These are phyloP conservation scores for Croton setiger DNA, from an alignment of 441 rosid species.

Conservation along the genomic window DNA sequence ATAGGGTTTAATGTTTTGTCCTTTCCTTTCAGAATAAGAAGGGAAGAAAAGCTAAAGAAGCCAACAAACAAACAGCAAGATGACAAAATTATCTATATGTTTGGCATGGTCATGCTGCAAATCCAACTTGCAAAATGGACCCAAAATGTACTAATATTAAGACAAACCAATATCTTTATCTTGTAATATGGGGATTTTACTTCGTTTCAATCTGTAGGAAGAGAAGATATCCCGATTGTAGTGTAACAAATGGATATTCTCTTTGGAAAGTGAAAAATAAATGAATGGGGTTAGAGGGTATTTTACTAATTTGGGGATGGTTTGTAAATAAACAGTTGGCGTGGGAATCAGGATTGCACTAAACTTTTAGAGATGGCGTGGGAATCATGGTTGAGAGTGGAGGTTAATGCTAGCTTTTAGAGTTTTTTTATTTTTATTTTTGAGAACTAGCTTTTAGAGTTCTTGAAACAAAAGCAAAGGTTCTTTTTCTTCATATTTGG, in stretches of 20 bases:
- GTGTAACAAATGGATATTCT: not conserved
- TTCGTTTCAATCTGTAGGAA: not conserved
- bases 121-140: conserved; percentile 17
- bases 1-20: not conserved
- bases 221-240: not conserved
- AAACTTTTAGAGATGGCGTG: too few relatives aligned
- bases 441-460: conserved; percentile 18
- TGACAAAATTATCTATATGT: conserved; percentile 9
- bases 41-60: not conserved
- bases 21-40: not conserved
- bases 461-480: conserved; percentile 37
- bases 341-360: conserved; percentile 21
- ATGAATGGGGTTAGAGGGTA: not conserved
- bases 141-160: not conserved
- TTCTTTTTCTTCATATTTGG: conserved; percentile 4
- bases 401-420: conserved; percentile 22
- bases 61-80: conserved; percentile 20
- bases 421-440: conserved; percentile 10
- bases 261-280: not conserved
- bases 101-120: conserved; percentile 2
- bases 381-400: conserved; percentile 22
- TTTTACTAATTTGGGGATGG: too few relatives aligned
- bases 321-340: conserved; percentile 2
- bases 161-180: not conserved
- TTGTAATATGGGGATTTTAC: not conserved